Evolutionary conservation across 2,329 filamentous ascomycete species (phyloP).

Genomic region (Ceratocystis huliohia): DNA sequence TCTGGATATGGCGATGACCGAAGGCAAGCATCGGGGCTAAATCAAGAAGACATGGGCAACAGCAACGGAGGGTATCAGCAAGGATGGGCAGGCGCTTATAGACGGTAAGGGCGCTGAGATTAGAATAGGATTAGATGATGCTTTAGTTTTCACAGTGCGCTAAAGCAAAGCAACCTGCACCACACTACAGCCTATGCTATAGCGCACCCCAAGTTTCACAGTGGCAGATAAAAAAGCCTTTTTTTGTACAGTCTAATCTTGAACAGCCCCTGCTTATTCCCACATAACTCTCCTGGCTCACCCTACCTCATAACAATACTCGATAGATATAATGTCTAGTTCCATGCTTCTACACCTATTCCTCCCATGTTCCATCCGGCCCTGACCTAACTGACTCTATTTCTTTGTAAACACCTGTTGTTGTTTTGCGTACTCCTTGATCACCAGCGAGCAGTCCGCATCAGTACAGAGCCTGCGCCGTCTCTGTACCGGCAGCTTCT

Average conservation of each 20-base stretch:
- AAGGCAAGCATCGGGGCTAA: background rate
- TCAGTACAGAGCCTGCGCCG: constrained; percentile 75
- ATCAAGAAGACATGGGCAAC: background rate
- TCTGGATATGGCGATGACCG: constrained; percentile 5
- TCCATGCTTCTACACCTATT: background rate
- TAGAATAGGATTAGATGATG: too few species aligned
- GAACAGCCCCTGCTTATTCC: background rate
- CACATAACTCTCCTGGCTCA: background rate
- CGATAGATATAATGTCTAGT: constrained; percentile 8
- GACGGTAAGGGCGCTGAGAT: background rate
- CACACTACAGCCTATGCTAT: background rate
- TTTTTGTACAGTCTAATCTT: too few species aligned
- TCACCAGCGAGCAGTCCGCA: constrained; percentile 66
- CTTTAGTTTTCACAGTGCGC: too few species aligned
- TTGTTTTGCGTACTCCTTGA: constrained; percentile 60
- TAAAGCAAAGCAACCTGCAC: background rate
- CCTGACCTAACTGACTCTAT: background rate
- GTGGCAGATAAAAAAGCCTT: too few species aligned
- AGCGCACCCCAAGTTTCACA: too few species aligned
- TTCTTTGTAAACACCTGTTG: constrained; percentile 46
- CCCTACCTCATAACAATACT: background rate
- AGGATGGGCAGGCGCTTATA: constrained; percentile 7
- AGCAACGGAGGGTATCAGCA: constrained; percentile 8
- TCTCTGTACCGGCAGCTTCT: constrained; percentile 59
- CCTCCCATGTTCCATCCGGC: background rate